Evolutionary conservation across 2,329 filamentous ascomycete genomes (phyloP).

Genomic region (Alternaria consortialis): DNA sequence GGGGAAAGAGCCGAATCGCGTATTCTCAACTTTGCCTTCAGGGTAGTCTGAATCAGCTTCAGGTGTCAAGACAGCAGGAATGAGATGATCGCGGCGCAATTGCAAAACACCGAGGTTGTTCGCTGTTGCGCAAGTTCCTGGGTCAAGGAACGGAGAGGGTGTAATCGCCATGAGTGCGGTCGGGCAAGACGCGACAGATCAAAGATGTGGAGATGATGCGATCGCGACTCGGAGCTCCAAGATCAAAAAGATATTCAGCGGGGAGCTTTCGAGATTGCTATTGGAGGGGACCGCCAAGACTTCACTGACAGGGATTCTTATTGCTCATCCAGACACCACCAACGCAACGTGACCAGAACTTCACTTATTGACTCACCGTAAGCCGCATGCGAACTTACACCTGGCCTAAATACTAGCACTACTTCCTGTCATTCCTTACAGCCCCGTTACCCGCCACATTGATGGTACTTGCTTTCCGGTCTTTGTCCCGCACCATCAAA

Average conservation of each 20-base stretch:
- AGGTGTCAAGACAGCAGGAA: slow-evolving; percentile 70
- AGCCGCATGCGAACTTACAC: slow-evolving; percentile 19
- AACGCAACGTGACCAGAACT: slow-evolving; percentile 21
- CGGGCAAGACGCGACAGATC: background rate
- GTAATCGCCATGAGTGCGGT: slow-evolving; percentile 30
- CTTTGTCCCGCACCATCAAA: slow-evolving; percentile 39
- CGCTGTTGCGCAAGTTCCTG: slow-evolving; percentile 68
- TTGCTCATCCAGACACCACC: slow-evolving; percentile 13
- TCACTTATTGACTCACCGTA: slow-evolving; percentile 34
- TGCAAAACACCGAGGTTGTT: slow-evolving; percentile 83
- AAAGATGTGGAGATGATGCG: slow-evolving; percentile 7
- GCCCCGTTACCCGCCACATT: slow-evolving; percentile 29
- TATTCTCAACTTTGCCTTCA: slow-evolving; percentile 73
- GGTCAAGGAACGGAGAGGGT: slow-evolving; percentile 80
- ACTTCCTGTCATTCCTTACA: slow-evolving; percentile 28
- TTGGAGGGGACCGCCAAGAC: slow-evolving; percentile 42
- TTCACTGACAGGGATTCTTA: slow-evolving; percentile 23
- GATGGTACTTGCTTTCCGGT: slow-evolving; percentile 43
- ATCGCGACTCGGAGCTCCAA: slow-evolving; percentile 11
- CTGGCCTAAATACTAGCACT: slow-evolving; percentile 23
- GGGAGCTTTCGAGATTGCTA: slow-evolving; percentile 35
- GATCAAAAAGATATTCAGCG: slow-evolving; percentile 29
- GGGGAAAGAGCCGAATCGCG: slow-evolving; percentile 82
- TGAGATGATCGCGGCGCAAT: slow-evolving; percentile 84
- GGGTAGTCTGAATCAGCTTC: slow-evolving; percentile 53